phyloP scores from a whole-genome alignment of 2,329 filamentous ascomycete species.

The Colletotrichum orbiculare region DNA sequence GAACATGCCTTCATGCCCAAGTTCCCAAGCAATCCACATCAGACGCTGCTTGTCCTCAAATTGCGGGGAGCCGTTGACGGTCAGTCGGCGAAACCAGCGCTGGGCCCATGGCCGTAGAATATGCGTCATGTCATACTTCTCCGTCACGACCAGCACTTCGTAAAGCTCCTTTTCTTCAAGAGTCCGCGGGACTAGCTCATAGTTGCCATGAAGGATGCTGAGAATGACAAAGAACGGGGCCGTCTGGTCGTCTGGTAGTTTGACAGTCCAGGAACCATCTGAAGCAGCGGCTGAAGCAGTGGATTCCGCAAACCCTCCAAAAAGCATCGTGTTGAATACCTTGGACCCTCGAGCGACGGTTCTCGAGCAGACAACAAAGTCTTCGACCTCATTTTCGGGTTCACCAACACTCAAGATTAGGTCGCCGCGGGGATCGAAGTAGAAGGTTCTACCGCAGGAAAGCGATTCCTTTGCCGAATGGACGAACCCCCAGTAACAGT shows the following conservation, averaged over 20 bases:
- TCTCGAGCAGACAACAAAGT: slow-evolving; percentile 2
- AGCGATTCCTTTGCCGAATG: background rate
- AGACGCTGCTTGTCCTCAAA: background rate
- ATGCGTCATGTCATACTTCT: slow-evolving; percentile 19
- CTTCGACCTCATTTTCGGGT: background rate
- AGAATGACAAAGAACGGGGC: background rate
- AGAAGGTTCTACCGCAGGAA: background rate
- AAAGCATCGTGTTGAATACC: slow-evolving; percentile 15
- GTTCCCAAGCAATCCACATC: slow-evolving; percentile 14
- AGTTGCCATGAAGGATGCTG: background rate
- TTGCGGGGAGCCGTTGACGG: background rate
- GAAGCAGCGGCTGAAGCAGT: background rate
- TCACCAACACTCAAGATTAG: slow-evolving; percentile 1
- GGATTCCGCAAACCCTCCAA: slow-evolving; percentile 3
- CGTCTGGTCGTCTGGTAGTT: background rate
- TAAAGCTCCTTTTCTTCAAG: background rate
- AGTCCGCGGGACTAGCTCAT: background rate
- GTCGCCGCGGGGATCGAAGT: slow-evolving; percentile 10
- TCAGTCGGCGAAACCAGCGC: background rate
- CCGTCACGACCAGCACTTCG: background rate
- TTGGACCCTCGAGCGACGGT: slow-evolving; percentile 1
- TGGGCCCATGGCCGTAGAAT: background rate
- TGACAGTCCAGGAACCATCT: background rate
- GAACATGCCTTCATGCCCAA: background rate
- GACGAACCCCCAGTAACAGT: too few relatives aligned